These are phyloP conservation scores for Oxalis stricta DNA, from an alignment of 441 rosid species.

Conservation along the genomic window DNA sequence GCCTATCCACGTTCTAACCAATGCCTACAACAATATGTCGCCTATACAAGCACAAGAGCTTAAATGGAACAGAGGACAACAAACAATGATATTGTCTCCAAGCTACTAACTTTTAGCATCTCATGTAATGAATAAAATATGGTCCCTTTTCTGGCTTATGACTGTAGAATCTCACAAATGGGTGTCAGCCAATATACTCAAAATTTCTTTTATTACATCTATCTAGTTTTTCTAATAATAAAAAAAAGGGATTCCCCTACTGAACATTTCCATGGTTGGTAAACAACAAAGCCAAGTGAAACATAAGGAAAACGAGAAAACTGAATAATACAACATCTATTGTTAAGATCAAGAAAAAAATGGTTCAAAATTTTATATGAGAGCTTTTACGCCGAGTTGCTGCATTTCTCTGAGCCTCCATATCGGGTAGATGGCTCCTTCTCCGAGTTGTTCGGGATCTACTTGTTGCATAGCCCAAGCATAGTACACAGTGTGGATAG, in stretches of 20 bases:
- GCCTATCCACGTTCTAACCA: conserved; percentile 18
- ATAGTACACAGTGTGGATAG: conserved; percentile 68
- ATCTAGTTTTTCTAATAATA: not conserved
- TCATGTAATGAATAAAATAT: not conserved
- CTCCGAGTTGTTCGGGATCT: conserved; percentile 65
- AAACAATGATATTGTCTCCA: conserved; percentile 20
- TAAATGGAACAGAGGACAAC: conserved; percentile 19
- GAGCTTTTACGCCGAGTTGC: conserved; percentile 50
- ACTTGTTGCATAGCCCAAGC: conserved; percentile 95
- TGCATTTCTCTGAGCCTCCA: conserved; percentile 61
- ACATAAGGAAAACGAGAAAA: not conserved
- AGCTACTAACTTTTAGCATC: not conserved
- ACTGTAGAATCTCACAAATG: no score
- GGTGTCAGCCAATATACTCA: no score
- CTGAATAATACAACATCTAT: conserved; percentile 10
- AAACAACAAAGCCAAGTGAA: conserved; percentile 18
- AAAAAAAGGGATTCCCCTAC: conserved; percentile 5
- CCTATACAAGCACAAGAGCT: conserved; percentile 15
- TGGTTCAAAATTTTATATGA: conserved; percentile 25
- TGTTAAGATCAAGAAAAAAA: conserved; percentile 1
- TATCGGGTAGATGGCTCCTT: conserved; percentile 63
- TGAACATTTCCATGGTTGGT: conserved; percentile 13
- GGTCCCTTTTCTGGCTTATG: not conserved
- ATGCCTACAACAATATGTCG: conserved; percentile 16
- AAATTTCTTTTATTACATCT: conserved; percentile 16